These are phyloP conservation scores for Ogataea paraovalis DNA, from an alignment of 805 yeast genomes.

Conservation along the genomic window DNA sequence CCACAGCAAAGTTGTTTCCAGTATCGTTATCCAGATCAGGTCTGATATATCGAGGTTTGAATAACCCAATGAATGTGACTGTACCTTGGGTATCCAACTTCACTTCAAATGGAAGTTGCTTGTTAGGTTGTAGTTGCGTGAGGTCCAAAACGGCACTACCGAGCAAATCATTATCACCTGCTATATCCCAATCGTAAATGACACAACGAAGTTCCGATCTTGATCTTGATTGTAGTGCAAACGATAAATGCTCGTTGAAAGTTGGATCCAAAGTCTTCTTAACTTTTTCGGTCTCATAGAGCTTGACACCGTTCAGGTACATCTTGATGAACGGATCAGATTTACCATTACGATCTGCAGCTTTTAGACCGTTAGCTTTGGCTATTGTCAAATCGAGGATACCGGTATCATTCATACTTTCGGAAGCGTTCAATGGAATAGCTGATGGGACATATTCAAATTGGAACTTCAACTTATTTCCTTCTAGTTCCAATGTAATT, in stretches of 20 bases:
- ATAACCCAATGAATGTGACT: conserved; percentile 49
- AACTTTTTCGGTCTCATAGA: conserved; percentile 55
- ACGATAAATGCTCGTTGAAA: conserved; percentile 65
- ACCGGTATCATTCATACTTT: conserved; percentile 69
- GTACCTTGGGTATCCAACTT: conserved; percentile 63
- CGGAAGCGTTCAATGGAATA: conserved; percentile 49
- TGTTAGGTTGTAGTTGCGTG: conserved; percentile 42
- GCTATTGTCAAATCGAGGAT: conserved; percentile 50
- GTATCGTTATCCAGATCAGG: conserved; percentile 52
- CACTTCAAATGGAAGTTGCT: conserved; percentile 40
- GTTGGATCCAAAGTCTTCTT: conserved; percentile 68
- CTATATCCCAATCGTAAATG: conserved; percentile 74
- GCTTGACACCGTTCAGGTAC: conserved; percentile 48
- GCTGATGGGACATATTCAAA: conserved; percentile 61
- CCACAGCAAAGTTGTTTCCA: conserved; percentile 26
- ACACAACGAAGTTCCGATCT: conserved; percentile 45
- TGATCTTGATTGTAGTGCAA: conserved; percentile 63
- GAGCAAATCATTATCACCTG: conserved; percentile 61
- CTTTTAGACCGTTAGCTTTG: conserved; percentile 47
- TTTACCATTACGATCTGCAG: conserved; percentile 71
- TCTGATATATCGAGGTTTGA: conserved; percentile 62
- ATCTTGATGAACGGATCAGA: conserved; percentile 67
- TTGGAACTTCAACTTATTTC: conserved; percentile 39
- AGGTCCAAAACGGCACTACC: conserved; percentile 53
- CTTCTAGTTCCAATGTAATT: conserved; percentile 39